Percentiles rank a stretch among this genome's conserved stretches.
These are phyloP conservation scores for Knoxia roxburghii DNA, from an alignment of 257 asterid genomes.

Conservation along the genomic window DNA sequence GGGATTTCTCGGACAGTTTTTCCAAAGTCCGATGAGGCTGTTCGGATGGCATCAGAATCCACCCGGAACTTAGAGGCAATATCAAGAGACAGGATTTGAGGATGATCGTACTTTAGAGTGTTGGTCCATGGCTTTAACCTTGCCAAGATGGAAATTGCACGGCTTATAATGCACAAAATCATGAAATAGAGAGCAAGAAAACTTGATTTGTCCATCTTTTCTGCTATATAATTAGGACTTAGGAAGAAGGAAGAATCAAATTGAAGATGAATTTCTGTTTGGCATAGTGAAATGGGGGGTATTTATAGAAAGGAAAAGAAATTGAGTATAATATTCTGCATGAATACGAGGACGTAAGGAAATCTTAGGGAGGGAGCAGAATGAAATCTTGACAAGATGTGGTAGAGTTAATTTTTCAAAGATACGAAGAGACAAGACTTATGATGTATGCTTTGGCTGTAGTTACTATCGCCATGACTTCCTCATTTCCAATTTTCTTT, in stretches of 20 bases:
- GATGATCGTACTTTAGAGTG: slow-evolving; percentile 4
- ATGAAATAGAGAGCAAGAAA: slow-evolving; percentile 15
- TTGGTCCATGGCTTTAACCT: slow-evolving; percentile 23
- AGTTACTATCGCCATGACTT: slow-evolving; percentile 3
- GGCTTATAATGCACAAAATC: slow-evolving; percentile 19
- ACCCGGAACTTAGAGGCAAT: slow-evolving; percentile 24
- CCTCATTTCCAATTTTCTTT: neutral
- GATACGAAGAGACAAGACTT: slow-evolving; percentile 19
- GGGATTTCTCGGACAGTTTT: slow-evolving; percentile 45
- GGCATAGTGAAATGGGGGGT: neutral
- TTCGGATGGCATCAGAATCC: slow-evolving; percentile 24
- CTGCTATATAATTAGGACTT: too few relatives aligned
- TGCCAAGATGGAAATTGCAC: slow-evolving; percentile 16
- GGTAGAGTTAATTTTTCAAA: slow-evolving; percentile 12
- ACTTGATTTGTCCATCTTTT: slow-evolving; percentile 30
- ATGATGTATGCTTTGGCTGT: slow-evolving; percentile 3
- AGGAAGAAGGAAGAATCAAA: neutral
- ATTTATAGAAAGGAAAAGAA: neutral
- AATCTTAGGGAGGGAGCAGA: neutral
- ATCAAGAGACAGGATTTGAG: slow-evolving; percentile 15
- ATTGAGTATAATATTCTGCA: too few relatives aligned
- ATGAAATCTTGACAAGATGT: slow-evolving; percentile 8
- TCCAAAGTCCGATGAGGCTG: slow-evolving; percentile 60
- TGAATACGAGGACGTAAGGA: slow-evolving; percentile 6
- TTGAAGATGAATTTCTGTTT: neutral